Percentiles rank a stretch among this genome's conserved stretches.
phyloP scores from a whole-genome alignment of 768 basidiomycete genomes.

The Mycena kentingensis region DNA sequence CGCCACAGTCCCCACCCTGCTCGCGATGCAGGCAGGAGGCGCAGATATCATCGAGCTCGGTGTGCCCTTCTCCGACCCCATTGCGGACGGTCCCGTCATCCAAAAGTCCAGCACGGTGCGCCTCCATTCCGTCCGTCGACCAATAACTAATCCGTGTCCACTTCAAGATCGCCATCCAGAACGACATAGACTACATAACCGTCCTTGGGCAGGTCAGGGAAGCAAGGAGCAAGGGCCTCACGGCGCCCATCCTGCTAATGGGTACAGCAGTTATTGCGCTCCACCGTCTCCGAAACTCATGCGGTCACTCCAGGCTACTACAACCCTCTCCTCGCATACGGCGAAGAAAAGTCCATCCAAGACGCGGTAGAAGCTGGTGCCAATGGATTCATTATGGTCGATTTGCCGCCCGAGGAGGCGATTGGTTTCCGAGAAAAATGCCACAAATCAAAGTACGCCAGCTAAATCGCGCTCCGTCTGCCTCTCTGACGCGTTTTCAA shows the following conservation, averaged over 20 bases:
- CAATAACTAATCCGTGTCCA: constrained; percentile 12
- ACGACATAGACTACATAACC: constrained; percentile 73
- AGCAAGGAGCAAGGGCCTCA: constrained; percentile 81
- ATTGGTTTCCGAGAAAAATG: constrained; percentile 89
- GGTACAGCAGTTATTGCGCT: constrained; percentile 47
- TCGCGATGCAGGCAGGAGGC: constrained; percentile 92
- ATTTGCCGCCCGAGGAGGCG: constrained; percentile 97
- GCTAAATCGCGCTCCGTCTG: background rate
- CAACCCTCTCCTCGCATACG: constrained; percentile 93
- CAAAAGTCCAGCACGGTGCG: constrained; percentile 91
- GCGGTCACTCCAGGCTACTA: constrained; percentile 75
- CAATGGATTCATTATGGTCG: constrained; percentile 97
- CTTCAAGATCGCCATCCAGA: constrained; percentile 77
- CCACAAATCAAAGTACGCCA: constrained; percentile 68
- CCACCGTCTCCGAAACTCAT: constrained; percentile 6
- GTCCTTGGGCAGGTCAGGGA: constrained; percentile 76
- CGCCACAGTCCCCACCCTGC: constrained; percentile 84
- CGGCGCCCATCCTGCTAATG: constrained; percentile 89
- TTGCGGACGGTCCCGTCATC: constrained; percentile 92
- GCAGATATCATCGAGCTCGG: constrained; percentile 95
- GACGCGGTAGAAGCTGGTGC: constrained; percentile 90
- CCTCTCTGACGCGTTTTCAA: constrained; percentile 32
- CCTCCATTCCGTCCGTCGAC: background rate
- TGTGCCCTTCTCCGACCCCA: constrained; percentile 94
- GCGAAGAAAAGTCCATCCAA: constrained; percentile 90